Percentiles rank a stretch among this genome's conserved stretches.
Evolutionary conservation across 176 grass and related monocot species (phyloP).

Genomic region (Urochloa ruziziensis): DNA sequence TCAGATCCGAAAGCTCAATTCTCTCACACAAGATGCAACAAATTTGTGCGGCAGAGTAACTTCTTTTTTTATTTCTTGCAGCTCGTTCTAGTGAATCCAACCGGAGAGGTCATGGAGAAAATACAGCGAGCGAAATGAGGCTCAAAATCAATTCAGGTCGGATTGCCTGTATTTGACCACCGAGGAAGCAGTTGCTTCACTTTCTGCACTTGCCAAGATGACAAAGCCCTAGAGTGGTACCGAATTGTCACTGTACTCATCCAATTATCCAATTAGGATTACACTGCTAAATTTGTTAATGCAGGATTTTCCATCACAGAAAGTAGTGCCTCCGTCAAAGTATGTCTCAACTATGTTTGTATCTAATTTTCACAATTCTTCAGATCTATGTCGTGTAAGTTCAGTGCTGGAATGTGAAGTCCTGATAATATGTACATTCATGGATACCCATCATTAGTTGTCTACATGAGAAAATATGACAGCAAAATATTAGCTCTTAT

Average conservation of each 20-base stretch:
- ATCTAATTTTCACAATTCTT: slow-evolving; percentile 12
- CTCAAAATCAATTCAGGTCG: slow-evolving; percentile 49
- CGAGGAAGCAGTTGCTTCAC: slow-evolving; percentile 68
- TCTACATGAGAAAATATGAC: not conserved
- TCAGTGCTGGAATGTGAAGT: not conserved
- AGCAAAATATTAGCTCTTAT: not conserved
- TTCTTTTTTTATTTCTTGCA: not conserved
- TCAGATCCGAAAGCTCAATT: not conserved
- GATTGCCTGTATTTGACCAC: slow-evolving; percentile 79
- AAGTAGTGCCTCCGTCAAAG: not conserved
- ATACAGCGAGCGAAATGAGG: slow-evolving; percentile 73
- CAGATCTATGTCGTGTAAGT: slow-evolving; percentile 8
- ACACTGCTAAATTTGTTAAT: slow-evolving; percentile 11
- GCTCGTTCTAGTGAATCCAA: slow-evolving; percentile 86
- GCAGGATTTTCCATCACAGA: not conserved
- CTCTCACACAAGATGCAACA: not conserved
- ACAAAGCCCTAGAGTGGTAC: slow-evolving; percentile 38
- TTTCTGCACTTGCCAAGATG: slow-evolving; percentile 63
- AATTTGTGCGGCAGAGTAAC: not conserved
- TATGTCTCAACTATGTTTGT: slow-evolving; percentile 29
- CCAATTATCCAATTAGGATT: not conserved
- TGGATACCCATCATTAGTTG: not conserved
- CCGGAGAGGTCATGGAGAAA: slow-evolving; percentile 96
- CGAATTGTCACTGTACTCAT: not conserved
- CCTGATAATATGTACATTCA: not conserved